phyloP scores from a whole-genome alignment of 2,329 filamentous ascomycete species.

The Aaosphaeria pasadenensis region DNA sequence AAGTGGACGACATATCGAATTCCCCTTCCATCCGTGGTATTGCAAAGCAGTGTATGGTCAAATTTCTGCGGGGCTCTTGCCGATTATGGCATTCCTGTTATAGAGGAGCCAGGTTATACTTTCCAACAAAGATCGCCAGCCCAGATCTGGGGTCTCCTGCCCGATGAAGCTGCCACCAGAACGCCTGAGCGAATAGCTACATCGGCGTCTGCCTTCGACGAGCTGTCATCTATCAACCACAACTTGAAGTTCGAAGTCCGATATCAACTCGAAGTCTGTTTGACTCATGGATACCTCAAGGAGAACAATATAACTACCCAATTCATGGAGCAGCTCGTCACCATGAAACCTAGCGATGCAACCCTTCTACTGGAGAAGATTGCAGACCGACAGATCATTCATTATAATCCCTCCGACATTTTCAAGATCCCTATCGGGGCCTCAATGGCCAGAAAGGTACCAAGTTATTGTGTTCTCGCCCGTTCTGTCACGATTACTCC shows the following conservation, averaged over 20 bases:
- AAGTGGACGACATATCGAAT: constrained; percentile 63
- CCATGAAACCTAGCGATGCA: constrained; percentile 54
- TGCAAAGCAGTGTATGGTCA: constrained; percentile 35
- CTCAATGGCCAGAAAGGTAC: constrained; percentile 47
- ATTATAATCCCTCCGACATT: constrained; percentile 70
- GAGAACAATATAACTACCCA: constrained; percentile 68
- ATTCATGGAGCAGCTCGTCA: constrained; percentile 64
- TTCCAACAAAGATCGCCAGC: constrained; percentile 19
- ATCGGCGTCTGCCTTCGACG: constrained; percentile 15
- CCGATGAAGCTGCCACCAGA: constrained; percentile 25
- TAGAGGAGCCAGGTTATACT: constrained; percentile 43
- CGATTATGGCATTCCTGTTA: constrained; percentile 69
- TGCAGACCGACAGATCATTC: constrained; percentile 59
- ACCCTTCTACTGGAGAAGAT: constrained; percentile 71
- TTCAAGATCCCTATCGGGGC: constrained; percentile 52
- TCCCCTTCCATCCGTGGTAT: constrained; percentile 40
- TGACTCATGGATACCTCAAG: constrained; percentile 74
- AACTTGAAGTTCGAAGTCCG: constrained; percentile 62
- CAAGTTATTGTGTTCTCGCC: constrained; percentile 70
- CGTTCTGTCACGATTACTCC: constrained; percentile 80
- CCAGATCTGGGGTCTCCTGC: constrained; percentile 23
- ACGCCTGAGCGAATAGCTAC: constrained; percentile 16
- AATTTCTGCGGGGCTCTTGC: constrained; percentile 55
- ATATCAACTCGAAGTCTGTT: constrained; percentile 90
- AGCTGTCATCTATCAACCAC: constrained; percentile 28